These are phyloP conservation scores for Hawksworthiomyces lignivorus DNA, from an alignment of 2,329 filamentous ascomycete species.

Conservation along the genomic window DNA sequence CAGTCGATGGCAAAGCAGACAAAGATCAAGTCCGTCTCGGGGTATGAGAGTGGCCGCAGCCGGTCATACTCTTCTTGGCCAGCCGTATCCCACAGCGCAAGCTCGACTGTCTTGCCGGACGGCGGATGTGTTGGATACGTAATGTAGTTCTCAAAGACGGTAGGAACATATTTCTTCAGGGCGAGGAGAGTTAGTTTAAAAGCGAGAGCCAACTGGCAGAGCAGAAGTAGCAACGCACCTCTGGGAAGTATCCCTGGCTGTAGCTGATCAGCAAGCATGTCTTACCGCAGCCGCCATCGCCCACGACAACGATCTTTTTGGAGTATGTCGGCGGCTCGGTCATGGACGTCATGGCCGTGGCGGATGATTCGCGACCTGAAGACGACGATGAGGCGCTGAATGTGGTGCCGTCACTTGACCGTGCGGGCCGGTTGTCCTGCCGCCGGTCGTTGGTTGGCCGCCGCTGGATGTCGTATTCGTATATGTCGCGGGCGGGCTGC, in stretches of 20 bases:
- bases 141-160: constrained; percentile 99
- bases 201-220: rapidly evolving
- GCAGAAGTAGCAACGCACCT: constrained; percentile 49
- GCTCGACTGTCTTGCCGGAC: constrained; percentile 88
- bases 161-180: constrained; percentile 94
- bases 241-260: constrained; percentile 96
- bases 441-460: constrained; percentile 27
- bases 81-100: constrained; percentile 96
- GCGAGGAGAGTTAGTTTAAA: not conserved
- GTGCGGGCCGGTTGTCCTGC: constrained; percentile 44
- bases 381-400: constrained; percentile 75
- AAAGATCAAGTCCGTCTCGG: constrained; percentile 94
- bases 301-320: constrained; percentile 98
- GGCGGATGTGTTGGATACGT: constrained; percentile 85
- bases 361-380: constrained; percentile 67
- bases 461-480: constrained; percentile 31
- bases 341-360: constrained; percentile 56
- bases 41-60: constrained; percentile 89
- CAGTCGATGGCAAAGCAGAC: constrained; percentile 99
- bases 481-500: constrained; percentile 30
- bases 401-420: constrained; percentile 83
- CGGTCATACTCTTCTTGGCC: constrained; percentile 98
- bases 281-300: constrained; percentile 96
- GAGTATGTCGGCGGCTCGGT: constrained; percentile 90
- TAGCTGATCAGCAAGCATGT: constrained; percentile 98